phyloP scores from a whole-genome alignment of 495 filamentous ascomycete species.

The Trichoderma asperelloides region DNA sequence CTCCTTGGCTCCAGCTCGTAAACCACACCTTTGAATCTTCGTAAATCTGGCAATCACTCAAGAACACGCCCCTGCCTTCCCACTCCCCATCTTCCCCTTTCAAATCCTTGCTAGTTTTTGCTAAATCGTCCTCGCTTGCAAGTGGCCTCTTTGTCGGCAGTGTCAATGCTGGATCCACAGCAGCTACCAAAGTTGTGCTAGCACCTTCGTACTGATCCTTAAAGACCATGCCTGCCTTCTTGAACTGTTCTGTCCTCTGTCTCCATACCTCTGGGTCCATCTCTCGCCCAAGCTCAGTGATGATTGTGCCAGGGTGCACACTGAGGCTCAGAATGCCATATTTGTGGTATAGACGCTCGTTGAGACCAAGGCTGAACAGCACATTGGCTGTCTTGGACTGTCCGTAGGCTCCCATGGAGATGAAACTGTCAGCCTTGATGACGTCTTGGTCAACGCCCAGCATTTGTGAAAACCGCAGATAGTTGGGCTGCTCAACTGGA shows the following conservation, averaged over 20 bases:
- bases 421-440: constrained; percentile 40
- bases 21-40: constrained; percentile 19
- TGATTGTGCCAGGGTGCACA: constrained; percentile 17
- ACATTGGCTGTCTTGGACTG: constrained; percentile 55
- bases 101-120: not conserved
- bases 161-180: constrained; percentile 42
- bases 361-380: constrained; percentile 16
- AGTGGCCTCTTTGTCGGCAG: not conserved
- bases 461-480: constrained; percentile 24
- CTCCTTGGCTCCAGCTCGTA: constrained; percentile 32
- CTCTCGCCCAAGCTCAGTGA: constrained; percentile 32
- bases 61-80: constrained; percentile 23
- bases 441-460: constrained; percentile 22
- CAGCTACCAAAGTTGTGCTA: constrained; percentile 50
- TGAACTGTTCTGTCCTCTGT: constrained; percentile 22
- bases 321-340: constrained; percentile 10
- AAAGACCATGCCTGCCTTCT: constrained; percentile 31
- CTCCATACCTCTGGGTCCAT: constrained; percentile 26
- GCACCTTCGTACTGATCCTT: constrained; percentile 45
- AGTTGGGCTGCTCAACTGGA: constrained; percentile 21
- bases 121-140: not conserved
- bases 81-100: not conserved
- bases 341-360: constrained; percentile 2
- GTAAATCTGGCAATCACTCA: constrained; percentile 33
- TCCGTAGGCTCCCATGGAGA: constrained; percentile 44